A percentile compares a stretch with the other conserved stretches of the same genome.
phyloP scores from a whole-genome alignment of 2,329 filamentous ascomycete species.

The Exophiala calicioides region DNA sequence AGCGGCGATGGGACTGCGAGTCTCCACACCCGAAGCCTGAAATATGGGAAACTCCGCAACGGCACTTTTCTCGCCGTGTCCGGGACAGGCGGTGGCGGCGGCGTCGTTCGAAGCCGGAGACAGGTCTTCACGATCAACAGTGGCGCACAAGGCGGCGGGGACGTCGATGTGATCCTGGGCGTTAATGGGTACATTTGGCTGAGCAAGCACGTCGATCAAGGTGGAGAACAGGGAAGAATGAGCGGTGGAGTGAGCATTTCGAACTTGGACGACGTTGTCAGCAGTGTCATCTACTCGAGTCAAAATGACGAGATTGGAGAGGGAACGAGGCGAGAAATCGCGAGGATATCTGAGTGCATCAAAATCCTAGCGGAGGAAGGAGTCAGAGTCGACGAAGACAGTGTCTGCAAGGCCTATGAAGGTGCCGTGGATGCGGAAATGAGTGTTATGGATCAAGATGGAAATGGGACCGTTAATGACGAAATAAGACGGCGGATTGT shows the following conservation, averaged over 20 bases:
- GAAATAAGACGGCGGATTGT: constrained; percentile 28
- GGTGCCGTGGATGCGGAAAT: constrained; percentile 71
- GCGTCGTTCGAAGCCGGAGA: constrained; percentile 78
- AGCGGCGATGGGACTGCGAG: constrained; percentile 82
- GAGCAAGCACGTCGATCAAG: constrained; percentile 73
- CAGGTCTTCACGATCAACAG: constrained; percentile 79
- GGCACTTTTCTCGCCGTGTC: constrained; percentile 82
- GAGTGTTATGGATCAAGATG: constrained; percentile 39
- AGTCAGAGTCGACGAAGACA: constrained; percentile 85
- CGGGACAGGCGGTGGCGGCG: constrained; percentile 73
- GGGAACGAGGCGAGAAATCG: constrained; percentile 83
- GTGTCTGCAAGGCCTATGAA: constrained; percentile 77
- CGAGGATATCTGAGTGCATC: constrained; percentile 77
- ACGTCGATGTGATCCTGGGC: constrained; percentile 81
- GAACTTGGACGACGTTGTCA: constrained; percentile 82
- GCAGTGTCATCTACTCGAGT: constrained; percentile 84
- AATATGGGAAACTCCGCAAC: constrained; percentile 94
- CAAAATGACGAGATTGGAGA: constrained; percentile 84
- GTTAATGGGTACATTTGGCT: constrained; percentile 99
- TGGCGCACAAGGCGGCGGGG: constrained; percentile 47
- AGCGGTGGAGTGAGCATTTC: constrained; percentile 63
- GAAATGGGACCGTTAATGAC: constrained; percentile 17
- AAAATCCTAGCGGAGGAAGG: constrained; percentile 79
- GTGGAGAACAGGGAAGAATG: constrained; percentile 39
- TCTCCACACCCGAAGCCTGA: constrained; percentile 84